Conservation (phyloP, 306 rosid species). For the Biancaea sappan region DNA sequence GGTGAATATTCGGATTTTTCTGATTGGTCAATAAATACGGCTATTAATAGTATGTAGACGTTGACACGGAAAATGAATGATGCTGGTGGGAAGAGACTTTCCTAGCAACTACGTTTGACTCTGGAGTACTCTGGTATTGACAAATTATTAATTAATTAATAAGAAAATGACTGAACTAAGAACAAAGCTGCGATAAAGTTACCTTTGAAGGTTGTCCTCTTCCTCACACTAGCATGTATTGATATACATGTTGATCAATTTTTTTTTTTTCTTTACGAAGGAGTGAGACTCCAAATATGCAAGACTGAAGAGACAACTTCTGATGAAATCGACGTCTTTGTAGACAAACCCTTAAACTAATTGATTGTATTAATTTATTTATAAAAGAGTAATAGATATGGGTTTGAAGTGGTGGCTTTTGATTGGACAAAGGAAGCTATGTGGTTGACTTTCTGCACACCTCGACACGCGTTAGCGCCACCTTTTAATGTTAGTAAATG, state of each 20-base stretch:
- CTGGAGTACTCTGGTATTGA: not conserved
- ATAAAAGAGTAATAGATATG: too few relatives aligned
- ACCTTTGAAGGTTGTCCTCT: too few relatives aligned
- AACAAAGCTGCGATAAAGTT: too few relatives aligned
- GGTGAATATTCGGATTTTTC: not conserved
- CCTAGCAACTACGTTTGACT: constrained; percentile 41
- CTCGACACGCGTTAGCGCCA: not conserved
- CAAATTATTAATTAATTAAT: not conserved
- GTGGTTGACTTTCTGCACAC: not conserved
- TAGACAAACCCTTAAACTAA: too few relatives aligned
- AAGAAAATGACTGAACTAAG: too few relatives aligned
- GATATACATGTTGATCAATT: too few relatives aligned
- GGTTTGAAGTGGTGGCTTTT: not conserved
- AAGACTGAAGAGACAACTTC: too few relatives aligned
- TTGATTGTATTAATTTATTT: too few relatives aligned
- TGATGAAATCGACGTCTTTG: too few relatives aligned
- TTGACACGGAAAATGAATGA: constrained; percentile 40
- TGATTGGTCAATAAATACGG: constrained; percentile 58
- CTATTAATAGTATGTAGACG: constrained; percentile 27
- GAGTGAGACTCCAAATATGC: too few relatives aligned
- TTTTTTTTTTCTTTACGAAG: too few relatives aligned
- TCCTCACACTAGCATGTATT: too few relatives aligned
- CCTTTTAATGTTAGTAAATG: not conserved
- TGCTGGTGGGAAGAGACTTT: constrained; percentile 44
- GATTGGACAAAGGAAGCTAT: not conserved